Evolutionary conservation across 2,329 filamentous ascomycete species (phyloP), one percentile per base, ranked within the genome.

Genomic region (Xylaria multiplex): DNA sequence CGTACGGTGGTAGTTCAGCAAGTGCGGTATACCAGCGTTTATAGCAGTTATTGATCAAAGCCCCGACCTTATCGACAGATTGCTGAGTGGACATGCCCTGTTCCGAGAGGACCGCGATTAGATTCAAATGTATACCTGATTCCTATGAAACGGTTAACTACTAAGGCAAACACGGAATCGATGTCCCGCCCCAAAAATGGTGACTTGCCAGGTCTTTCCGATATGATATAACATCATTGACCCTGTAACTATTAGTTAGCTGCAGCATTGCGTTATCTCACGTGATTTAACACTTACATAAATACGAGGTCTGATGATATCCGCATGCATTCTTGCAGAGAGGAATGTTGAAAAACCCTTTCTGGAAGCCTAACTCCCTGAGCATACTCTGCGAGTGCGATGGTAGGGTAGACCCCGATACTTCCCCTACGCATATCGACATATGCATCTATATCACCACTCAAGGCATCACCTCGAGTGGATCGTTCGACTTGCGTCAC

Each of bases 21-120:
- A 70, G 68, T 13, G 68, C 62, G 27, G 54, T 60, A 56, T 68
- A 68, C 68, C 65, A 69, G 8, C 65, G 55, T 22, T 40, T 65
- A 45, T 69, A 69, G 55, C 67, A 67, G 27, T 53, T 37, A 37
- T 62, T 40, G 30, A 70, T 49, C 59, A 70, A 37, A 43, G 3
- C 7, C 16, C 68, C 68, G 13, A 70, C 62, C 24, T 48, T 27
- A 22, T 70, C 65, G 3, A 68, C 46, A 16, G 68, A 27, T 58
- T 70, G 32, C 49, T 69, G 62, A n/a, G 62, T 48, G 3, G 67
- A 50, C 52, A 60, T 45, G 30, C 22, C 22, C 37, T 69, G 58
- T 22, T 65, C 48, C 27, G 52, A 50, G 3, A 67, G 59, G 6
- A 67, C 22, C 1, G 56, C 13, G 46, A 67, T 67, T 19, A 69